Conservation (phyloP, 371 early-diverging fungal species). For the Dentiscutata heterogama region DNA sequence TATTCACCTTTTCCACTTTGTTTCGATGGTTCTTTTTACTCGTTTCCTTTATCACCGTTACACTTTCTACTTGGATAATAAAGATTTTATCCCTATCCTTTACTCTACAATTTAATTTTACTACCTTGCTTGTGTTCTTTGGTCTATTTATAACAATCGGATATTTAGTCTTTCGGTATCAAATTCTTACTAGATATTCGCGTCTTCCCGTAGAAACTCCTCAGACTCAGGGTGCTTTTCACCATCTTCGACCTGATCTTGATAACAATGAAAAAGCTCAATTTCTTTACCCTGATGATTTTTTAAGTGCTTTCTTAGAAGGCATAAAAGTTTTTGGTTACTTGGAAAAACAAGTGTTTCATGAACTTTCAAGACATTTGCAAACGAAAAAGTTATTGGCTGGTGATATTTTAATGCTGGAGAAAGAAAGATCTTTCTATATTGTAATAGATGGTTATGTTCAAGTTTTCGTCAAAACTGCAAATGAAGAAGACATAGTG, state of each 20-base stretch:
- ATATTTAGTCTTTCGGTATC: constrained; percentile 77
- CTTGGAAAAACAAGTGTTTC: constrained; percentile 95
- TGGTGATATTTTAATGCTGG: constrained; percentile 87
- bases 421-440: constrained; percentile 85
- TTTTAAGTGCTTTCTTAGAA: constrained; percentile 84
- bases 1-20: constrained; percentile 33
- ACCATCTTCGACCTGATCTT: constrained; percentile 85
- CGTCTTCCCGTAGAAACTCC: constrained; percentile 69
- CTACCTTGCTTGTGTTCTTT: constrained; percentile 62
- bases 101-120: constrained; percentile 73
- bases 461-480: constrained; percentile 78
- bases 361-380: constrained; percentile 89
- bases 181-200: constrained; percentile 82
- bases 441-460: constrained; percentile 96
- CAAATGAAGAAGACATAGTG: constrained; percentile 37
- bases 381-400: constrained; percentile 88
- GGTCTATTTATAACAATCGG: constrained; percentile 54
- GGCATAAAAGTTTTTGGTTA: constrained; percentile 98
- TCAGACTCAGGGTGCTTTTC: constrained; percentile 51
- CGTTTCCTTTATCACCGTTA: constrained; percentile 66
- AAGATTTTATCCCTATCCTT: constrained; percentile 75
- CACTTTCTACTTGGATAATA: constrained; percentile 66
- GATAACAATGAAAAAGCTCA: constrained; percentile 56
- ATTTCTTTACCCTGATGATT: constrained; percentile 82
- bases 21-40: constrained; percentile 55